These are phyloP conservation scores for Chrysoporthe puriensis DNA, from an alignment of 2,329 filamentous ascomycete species.

Conservation along the genomic window DNA sequence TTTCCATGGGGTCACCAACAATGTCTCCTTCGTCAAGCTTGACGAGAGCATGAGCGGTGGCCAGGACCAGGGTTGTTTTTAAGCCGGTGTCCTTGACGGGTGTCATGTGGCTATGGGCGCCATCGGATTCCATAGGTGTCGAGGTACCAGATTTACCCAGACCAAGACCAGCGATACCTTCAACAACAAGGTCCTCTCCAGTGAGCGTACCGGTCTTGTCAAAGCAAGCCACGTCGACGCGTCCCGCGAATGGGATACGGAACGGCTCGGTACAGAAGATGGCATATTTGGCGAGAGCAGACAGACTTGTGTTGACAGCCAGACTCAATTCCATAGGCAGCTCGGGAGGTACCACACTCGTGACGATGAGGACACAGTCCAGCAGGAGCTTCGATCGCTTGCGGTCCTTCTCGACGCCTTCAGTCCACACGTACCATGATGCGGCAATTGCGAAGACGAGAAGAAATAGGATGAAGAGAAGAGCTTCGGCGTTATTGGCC, in stretches of 20 bases:
- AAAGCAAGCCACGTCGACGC: slow-evolving; percentile 95
- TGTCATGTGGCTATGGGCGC: slow-evolving; percentile 79
- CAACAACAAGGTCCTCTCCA: slow-evolving; percentile 93
- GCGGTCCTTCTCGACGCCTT: slow-evolving; percentile 90
- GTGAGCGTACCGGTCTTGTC: slow-evolving; percentile 98
- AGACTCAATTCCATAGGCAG: slow-evolving; percentile 97
- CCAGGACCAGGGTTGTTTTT: slow-evolving; percentile 89
- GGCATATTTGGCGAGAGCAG: slow-evolving; percentile 89
- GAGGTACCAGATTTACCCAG: slow-evolving; percentile 66
- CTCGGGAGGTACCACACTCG: slow-evolving; percentile 97
- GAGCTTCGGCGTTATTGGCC: slow-evolving; percentile 94
- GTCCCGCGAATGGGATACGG: slow-evolving; percentile 93
- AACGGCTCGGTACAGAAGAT: slow-evolving; percentile 99
- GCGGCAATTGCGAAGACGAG: slow-evolving; percentile 95
- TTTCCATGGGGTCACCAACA: slow-evolving; percentile 98
- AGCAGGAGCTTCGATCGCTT: slow-evolving; percentile 97
- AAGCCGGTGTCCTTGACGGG: slow-evolving; percentile 71
- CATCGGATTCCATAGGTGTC: slow-evolving; percentile 71
- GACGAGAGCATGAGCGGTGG: slow-evolving; percentile 92
- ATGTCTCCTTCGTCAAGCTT: slow-evolving; percentile 96
- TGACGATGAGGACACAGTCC: slow-evolving; percentile 97
- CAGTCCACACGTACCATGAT: slow-evolving; percentile 98
- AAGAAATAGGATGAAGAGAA: slow-evolving; percentile 97
- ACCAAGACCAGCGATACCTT: slow-evolving; percentile 89
- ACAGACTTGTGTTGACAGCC: slow-evolving; percentile 96